Conservation (phyloP, 345 rosid genomes). For the Gossypium longicalyx region DNA sequence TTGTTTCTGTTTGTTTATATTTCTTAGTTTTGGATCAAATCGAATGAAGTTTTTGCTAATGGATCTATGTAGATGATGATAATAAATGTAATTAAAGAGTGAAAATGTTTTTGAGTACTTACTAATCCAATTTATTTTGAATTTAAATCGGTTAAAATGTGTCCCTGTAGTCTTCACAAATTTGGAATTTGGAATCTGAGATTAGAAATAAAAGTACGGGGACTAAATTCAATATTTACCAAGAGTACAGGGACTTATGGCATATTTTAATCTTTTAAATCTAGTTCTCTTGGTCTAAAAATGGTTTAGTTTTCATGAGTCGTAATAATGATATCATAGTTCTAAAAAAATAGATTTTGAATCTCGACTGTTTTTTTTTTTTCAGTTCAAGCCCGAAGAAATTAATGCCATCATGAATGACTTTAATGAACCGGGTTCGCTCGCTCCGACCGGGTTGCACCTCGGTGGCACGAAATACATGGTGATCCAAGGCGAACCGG, state of each 20-base stretch:
- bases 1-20: not conserved
- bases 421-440: conserved; percentile 64
- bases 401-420: conserved; percentile 48
- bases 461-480: conserved; percentile 49
- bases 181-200: too few relatives aligned
- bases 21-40: not conserved
- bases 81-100: not conserved
- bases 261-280: not conserved
- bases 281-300: not conserved
- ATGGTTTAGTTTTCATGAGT: too few relatives aligned
- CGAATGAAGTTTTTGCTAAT: not conserved
- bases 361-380: conserved; percentile 17
- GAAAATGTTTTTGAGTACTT: not conserved
- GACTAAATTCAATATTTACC: too few relatives aligned
- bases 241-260: too few relatives aligned
- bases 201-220: too few relatives aligned
- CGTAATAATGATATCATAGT: too few relatives aligned
- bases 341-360: not conserved
- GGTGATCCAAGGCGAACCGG: too few relatives aligned
- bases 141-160: not conserved
- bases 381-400: conserved; percentile 75
- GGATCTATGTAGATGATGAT: not conserved
- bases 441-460: conserved; percentile 78
- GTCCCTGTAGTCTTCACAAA: too few relatives aligned
- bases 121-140: not conserved